Base-by-base conservation (phyloP, 1,284 basidiomycete species). In the Moesziomyces globuligerus region DNA sequence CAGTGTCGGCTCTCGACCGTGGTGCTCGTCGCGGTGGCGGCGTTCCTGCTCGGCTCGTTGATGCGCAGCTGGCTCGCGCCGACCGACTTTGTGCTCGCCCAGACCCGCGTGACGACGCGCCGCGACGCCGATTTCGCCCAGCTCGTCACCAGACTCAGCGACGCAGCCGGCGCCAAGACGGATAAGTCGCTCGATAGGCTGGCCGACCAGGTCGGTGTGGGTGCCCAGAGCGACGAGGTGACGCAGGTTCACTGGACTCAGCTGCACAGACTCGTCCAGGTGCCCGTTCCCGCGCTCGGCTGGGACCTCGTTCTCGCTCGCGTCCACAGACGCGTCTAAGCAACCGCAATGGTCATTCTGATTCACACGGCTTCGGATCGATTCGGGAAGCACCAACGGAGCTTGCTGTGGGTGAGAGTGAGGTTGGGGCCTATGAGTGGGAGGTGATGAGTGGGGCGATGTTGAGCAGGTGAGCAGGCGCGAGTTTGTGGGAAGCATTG, bases 1-100 rank as follows among this genome's bases (percentile, higher is more conserved):
- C 47, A 47, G 18, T 55, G 64, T 34, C 51, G 62, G 5, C 74
- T 78, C 47, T 72, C 69, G 17, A 67, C 75, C 6, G 26, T 82
- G 39, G 81, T 98, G 65, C 85, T 94, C 56, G 87, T 91, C 17
- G 92, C 89, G 42, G 82, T 98, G 66, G 91, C 95, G 65, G 90
- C 91, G 34, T 94, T 98, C 83, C 85, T 98, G 68, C 86, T 97
- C 66, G 95, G 95, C 34, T 94, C 92, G 11, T 85, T 98, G 46
- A 83, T 95, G 64, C 88, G 95, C 56, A 92, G 91, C 8, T 85
- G 97, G 62, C 84, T 97, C 37, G 89, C 90, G 8, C 91, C 93
- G 11, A 90, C 91, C n/a, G 94, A 97, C 83, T 98, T 94, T 84
- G 89, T 95, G 20, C 52, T 82, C 7, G 39, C 76, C 4, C 61